Base-by-base conservation (phyloP, 441 rosid species). In the Erysimum cheiri region DNA sequence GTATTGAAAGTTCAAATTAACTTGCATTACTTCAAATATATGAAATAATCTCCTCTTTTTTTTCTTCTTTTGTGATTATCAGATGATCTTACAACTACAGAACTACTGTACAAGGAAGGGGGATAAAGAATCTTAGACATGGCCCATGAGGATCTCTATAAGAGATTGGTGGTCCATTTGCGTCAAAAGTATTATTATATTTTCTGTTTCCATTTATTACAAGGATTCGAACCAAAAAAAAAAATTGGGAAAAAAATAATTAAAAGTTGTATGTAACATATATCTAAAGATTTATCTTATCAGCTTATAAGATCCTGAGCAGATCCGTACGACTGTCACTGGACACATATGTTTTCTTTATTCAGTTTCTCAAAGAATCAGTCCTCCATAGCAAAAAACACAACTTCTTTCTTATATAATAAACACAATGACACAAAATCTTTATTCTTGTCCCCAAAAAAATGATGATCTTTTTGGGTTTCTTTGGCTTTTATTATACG, bases 251-350 rank as follows among this genome's bases (percentile, higher is more conserved):
- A 24, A 24, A 40, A 0, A 7, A n/a, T 43, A 60, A 43, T 14
- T 8, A n/a, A 29, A 60, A 60, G 14, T 9, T 44, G 28, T 44
- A 61, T 43, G 28, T 44, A 61, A n/a, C n/a, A 14, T 61, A 31
- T 15, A 31, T 61, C 39, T 63, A 46, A 22, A 15, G 29, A 43
- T 44, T 46, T 62, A 62, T 31, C 12, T 35, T 49, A 22, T 47
- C 50, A 47, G 33, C 36, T 57, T 52, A 41, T 5, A 59, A 59
- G 72, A 73, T 73, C 62, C 29, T 49, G 12, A 26, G 55, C 47
- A 66, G 72, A 67, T 73, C 72, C 72, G 72, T 52, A 73, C 55
- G 67, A 73, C 72, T 40, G 55, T 49, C 67, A 58, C 60, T 48
- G 72, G 41, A 14, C 62, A 50, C 48, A 41, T 40, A 60, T 12